Conservation (phyloP, 176 grass and related monocot species). For the Triticum monococcum region DNA sequence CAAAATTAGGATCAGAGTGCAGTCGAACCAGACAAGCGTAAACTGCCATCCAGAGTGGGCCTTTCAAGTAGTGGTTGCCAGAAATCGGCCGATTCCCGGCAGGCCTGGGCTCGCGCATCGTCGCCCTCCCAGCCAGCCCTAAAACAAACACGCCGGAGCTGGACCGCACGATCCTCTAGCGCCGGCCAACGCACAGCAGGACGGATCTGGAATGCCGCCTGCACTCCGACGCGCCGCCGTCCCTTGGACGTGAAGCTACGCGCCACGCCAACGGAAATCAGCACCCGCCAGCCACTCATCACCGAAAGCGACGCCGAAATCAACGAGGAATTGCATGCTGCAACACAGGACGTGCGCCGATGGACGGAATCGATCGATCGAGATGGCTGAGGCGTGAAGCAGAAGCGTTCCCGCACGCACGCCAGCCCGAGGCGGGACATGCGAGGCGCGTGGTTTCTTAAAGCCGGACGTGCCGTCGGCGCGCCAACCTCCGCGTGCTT, state of each 20-base stretch:
- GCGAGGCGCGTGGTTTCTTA: conserved; percentile 8
- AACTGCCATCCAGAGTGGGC: background rate
- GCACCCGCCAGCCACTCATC: background rate
- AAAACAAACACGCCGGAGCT: background rate
- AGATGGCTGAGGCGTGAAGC: conserved; percentile 41
- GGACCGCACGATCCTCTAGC: background rate
- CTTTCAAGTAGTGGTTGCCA: background rate
- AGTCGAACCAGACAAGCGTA: background rate
- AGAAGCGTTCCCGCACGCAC: background rate
- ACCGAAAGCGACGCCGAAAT: background rate
- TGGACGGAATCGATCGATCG: background rate
- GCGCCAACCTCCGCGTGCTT: background rate
- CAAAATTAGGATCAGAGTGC: background rate
- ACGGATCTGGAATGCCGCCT: too few relatives aligned
- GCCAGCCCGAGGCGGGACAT: background rate
- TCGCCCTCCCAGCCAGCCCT: too few relatives aligned
- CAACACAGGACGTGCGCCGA: background rate
- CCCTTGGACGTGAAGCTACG: background rate
- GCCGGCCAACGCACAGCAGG: background rate
- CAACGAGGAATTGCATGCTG: background rate
- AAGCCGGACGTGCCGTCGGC: background rate
- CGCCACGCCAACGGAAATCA: background rate
- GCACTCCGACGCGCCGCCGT: background rate
- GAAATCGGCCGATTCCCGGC: background rate
- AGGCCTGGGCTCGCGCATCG: background rate